Conservation (phyloP, 2,329 filamentous ascomycete species). For the Tolypocladium ophioglossoides region DNA sequence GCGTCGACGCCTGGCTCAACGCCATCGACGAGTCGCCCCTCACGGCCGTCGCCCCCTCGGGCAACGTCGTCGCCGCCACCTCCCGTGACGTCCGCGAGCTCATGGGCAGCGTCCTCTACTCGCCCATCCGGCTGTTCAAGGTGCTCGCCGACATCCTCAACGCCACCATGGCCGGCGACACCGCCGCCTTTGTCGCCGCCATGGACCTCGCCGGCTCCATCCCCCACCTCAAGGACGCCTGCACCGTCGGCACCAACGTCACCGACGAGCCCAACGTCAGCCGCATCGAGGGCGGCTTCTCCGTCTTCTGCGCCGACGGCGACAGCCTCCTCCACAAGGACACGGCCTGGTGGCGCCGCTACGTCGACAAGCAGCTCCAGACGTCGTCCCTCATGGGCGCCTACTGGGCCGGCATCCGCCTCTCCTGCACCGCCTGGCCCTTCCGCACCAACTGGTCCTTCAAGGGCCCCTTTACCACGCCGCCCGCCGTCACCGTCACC, state of each 20-base stretch:
- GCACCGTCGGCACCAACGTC: constrained; percentile 5
- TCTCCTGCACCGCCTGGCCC: constrained; percentile 28
- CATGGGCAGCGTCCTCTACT: constrained; percentile 19
- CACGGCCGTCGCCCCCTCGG: constrained; percentile 8
- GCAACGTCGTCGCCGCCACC: constrained; percentile 16
- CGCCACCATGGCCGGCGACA: constrained; percentile 10
- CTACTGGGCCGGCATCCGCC: constrained; percentile 22
- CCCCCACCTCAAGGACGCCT: constrained; percentile 12
- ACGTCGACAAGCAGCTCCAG: constrained; percentile 14
- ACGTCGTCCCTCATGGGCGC: constrained; percentile 21
- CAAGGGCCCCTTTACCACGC: constrained; percentile 21
- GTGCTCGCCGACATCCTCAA: constrained; percentile 8
- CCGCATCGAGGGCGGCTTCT: background rate
- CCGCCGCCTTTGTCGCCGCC: background rate
- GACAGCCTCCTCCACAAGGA: constrained; percentile 10
- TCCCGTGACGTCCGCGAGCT: constrained; percentile 17
- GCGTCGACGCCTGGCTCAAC: constrained; percentile 20
- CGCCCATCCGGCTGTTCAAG: constrained; percentile 10
- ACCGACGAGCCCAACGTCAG: constrained; percentile 7
- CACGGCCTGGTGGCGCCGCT: constrained; percentile 15
- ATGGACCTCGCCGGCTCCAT: background rate
- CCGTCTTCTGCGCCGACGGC: constrained; percentile 26
- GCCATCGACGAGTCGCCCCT: constrained; percentile 17
- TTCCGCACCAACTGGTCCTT: constrained; percentile 30
- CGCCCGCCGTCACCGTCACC: constrained; percentile 7